Base-by-base conservation (phyloP, 352 stramenopile species). In the Pythium monospermum region DNA sequence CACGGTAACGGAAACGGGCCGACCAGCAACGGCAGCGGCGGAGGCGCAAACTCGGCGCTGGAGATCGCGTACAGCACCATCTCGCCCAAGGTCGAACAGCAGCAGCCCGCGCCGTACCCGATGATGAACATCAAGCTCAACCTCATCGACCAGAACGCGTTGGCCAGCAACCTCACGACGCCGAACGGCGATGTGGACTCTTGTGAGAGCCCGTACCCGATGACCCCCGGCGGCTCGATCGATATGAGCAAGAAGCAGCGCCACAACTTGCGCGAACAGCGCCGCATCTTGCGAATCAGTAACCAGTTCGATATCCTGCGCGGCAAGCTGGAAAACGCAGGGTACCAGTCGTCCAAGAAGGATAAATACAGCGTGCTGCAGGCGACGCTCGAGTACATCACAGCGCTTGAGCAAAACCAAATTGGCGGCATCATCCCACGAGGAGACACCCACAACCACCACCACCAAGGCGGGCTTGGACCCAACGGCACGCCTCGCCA, bases 81-180 rank as follows among this genome's bases (percentile, higher is more conserved):
- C 63, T 87, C 78, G 38, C 75, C 78, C 49, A 86, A 87, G 63
- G 68, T 83, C 37, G 73, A 87, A n/a, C n/a, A n/a, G 49, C 54
- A 59, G 52, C 41, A 60, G 52, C 67, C 74, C 49, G 52, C 66
- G 30, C 60, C 66, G 46, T 74, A 76, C 41, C 66, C 66, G 26
- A 87, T 91, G 80, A 87, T 91, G 80, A 77, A 91, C 64, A 89
- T 91, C 64, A 91, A 91, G 51, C 77, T 91, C 22, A 88, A 69
- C 49, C 68, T 91, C 31, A 88, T 91, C 50, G 77, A 91, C 63
- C 68, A 87, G 54, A 83, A 76, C 55, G 69, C 71, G 23, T 54
- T 74, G n/a, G 33, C 49, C 44, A 78, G 68, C 42, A 71, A 69
- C 49, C 64, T 78, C 33, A 64, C 57, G n/a, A 69, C 43, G 26